Conservation (phyloP, 2,329 filamentous ascomycete species). For the Akanthomyces lecanii region DNA sequence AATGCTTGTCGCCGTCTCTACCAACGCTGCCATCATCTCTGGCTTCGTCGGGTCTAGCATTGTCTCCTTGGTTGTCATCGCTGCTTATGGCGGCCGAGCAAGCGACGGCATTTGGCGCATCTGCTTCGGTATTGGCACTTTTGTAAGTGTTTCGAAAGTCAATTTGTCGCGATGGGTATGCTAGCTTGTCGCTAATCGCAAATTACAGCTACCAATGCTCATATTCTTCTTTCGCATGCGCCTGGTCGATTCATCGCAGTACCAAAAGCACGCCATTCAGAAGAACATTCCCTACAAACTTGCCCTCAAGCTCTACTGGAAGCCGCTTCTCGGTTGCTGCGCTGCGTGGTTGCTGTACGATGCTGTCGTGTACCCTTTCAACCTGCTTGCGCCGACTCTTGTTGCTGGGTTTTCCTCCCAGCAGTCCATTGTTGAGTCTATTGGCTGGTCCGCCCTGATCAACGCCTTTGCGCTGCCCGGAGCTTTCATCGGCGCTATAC, state of each 20-base stretch:
- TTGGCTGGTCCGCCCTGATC: no score
- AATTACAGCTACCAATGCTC: slow-evolving; percentile 34
- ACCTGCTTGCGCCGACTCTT: slow-evolving; percentile 18
- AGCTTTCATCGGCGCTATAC: no score
- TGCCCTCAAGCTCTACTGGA: slow-evolving; percentile 19
- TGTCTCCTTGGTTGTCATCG: slow-evolving; percentile 40
- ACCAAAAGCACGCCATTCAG: slow-evolving; percentile 19
- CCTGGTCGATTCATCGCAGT: slow-evolving; percentile 39
- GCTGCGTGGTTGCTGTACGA: slow-evolving; percentile 24
- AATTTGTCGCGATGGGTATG: neutral
- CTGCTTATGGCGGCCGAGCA: slow-evolving; percentile 29
- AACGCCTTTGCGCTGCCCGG: no score
- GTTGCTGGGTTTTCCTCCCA: no score
- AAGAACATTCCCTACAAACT: slow-evolving; percentile 18
- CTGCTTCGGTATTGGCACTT: slow-evolving; percentile 22
- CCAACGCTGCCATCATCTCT: slow-evolving; percentile 35
- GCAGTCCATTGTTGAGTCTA: no score
- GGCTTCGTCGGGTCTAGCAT: slow-evolving; percentile 37
- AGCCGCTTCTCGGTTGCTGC: neutral
- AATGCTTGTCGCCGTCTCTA: slow-evolving; percentile 34
- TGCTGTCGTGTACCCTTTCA: slow-evolving; percentile 11
- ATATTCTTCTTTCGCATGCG: slow-evolving; percentile 48
- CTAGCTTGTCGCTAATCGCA: neutral
- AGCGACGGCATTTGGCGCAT: slow-evolving; percentile 41
- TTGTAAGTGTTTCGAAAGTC: neutral